A percentile compares a stretch with the other conserved stretches of the same genome.
Conservation (phyloP, 2,329 filamentous ascomycete species). For the Penicillium rolfsii region DNA sequence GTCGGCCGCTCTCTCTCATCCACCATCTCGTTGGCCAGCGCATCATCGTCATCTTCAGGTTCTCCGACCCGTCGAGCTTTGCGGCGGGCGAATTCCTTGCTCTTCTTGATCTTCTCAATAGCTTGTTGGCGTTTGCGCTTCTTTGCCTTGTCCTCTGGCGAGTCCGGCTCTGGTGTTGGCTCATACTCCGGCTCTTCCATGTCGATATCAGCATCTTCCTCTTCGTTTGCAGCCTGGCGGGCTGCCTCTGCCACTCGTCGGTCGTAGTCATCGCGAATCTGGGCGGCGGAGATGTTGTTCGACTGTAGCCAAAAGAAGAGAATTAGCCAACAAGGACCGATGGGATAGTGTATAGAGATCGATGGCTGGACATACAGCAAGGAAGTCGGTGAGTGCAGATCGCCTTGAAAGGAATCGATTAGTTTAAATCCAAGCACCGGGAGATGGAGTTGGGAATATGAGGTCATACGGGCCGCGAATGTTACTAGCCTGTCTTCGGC, state of each 20-base stretch:
- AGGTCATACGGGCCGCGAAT: constrained; percentile 52
- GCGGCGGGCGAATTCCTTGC: constrained; percentile 55
- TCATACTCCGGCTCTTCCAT: constrained; percentile 35
- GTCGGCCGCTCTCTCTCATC: constrained; percentile 61
- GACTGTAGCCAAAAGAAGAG: constrained; percentile 43
- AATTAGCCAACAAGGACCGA: neutral
- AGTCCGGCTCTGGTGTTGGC: constrained; percentile 15
- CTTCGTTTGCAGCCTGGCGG: constrained; percentile 37
- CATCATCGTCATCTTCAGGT: constrained; percentile 51
- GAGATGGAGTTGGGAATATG: neutral
- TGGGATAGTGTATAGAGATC: neutral
- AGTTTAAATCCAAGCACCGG: constrained; percentile 17
- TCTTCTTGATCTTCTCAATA: constrained; percentile 53
- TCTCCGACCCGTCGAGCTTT: constrained; percentile 48
- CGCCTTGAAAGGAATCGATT: constrained; percentile 46
- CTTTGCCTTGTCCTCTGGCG: constrained; percentile 47
- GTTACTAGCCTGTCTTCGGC: constrained; percentile 38
- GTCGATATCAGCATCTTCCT: constrained; percentile 37
- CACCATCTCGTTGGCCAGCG: constrained; percentile 55
- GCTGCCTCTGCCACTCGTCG: constrained; percentile 56
- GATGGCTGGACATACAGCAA: constrained; percentile 55
- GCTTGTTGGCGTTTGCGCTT: constrained; percentile 62
- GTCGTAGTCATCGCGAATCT: constrained; percentile 64
- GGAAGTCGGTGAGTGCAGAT: constrained; percentile 69
- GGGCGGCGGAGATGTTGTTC: constrained; percentile 67